Evolutionary conservation across 805 yeast species (phyloP).

Genomic region (Candida berthetii): DNA sequence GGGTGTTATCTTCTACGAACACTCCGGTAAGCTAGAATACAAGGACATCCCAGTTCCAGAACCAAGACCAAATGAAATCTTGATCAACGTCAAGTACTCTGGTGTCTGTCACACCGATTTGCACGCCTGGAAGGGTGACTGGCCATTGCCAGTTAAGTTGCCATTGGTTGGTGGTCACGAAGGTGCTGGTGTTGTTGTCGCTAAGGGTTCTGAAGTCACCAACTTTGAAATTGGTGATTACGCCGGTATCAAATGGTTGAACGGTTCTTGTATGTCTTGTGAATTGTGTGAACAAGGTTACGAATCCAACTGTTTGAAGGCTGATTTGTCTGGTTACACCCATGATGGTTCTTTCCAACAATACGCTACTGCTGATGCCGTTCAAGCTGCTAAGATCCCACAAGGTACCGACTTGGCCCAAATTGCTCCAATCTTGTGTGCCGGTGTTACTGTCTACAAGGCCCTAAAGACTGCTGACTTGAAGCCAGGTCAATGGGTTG

Average conservation of each 20-base stretch:
- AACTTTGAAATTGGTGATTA: constrained; percentile 74
- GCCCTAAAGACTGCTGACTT: constrained; percentile 77
- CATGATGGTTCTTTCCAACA: constrained; percentile 91
- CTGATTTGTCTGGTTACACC: constrained; percentile 79
- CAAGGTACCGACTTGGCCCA: constrained; percentile 67
- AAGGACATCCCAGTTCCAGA: constrained; percentile 75
- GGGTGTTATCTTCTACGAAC: constrained; percentile 62
- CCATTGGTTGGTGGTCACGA: constrained; percentile 88
- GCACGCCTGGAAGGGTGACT: constrained; percentile 93
- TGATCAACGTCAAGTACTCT: constrained; percentile 77
- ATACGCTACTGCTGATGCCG: constrained; percentile 83
- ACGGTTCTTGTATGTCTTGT: constrained; percentile 71
- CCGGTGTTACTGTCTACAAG: constrained; percentile 89
- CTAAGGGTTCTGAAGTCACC: constrained; percentile 59
- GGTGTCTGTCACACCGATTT: constrained; percentile 95
- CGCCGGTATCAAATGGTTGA: constrained; percentile 84
- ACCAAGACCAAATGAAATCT: constrained; percentile 72
- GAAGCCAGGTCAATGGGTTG: constrained; percentile 69
- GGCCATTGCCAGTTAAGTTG: constrained; percentile 73
- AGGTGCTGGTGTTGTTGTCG: constrained; percentile 85
- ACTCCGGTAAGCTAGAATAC: constrained; percentile 58
- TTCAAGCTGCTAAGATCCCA: constrained; percentile 80
- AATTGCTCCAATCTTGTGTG: constrained; percentile 81
- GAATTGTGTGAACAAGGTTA: constrained; percentile 63
- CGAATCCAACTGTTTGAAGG: constrained; percentile 68